phyloP scores from a whole-genome alignment of 2,329 filamentous ascomycete genomes.

The Mycogone perniciosa region DNA sequence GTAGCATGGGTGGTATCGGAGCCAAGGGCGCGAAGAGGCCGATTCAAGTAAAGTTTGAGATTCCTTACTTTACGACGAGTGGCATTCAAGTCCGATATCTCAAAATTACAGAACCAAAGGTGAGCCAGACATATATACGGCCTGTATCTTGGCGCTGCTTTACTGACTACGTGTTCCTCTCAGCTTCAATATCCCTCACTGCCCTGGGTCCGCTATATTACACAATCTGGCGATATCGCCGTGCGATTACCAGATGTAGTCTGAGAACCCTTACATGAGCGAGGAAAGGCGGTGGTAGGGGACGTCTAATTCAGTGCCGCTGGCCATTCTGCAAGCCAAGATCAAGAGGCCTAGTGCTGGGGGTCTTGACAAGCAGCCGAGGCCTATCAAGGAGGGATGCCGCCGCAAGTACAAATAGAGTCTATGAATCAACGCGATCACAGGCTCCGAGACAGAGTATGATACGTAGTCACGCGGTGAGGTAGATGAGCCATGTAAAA shows the following conservation, averaged over 20 bases:
- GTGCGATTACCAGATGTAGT: constrained; percentile 88
- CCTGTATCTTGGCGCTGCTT: no score
- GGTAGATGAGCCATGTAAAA: not conserved
- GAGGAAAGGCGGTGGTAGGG: not conserved
- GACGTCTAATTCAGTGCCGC: constrained; percentile 6
- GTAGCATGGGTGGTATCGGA: constrained; percentile 90
- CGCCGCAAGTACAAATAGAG: no score
- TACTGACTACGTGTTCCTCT: constrained; percentile 1
- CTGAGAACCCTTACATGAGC: constrained; percentile 33
- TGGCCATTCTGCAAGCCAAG: constrained; percentile 5
- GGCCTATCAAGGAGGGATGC: no score
- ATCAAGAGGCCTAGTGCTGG: not conserved
- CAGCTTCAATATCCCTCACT: constrained; percentile 96
- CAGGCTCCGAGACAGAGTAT: not conserved
- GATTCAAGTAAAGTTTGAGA: constrained; percentile 99
- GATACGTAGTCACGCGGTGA: not conserved
- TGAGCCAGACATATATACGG: constrained; percentile 33
- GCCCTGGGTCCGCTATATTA: constrained; percentile 98
- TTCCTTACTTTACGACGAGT: constrained; percentile 99
- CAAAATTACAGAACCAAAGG: constrained; percentile 99
- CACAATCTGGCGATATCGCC: constrained; percentile 93
- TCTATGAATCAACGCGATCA: not conserved
- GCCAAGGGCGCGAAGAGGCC: constrained; percentile 87
- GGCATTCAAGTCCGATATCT: constrained; percentile 97
- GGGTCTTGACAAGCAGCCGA: not conserved